phyloP scores from a whole-genome alignment of 495 filamentous ascomycete genomes.

The Recurvomyces mirabilis region DNA sequence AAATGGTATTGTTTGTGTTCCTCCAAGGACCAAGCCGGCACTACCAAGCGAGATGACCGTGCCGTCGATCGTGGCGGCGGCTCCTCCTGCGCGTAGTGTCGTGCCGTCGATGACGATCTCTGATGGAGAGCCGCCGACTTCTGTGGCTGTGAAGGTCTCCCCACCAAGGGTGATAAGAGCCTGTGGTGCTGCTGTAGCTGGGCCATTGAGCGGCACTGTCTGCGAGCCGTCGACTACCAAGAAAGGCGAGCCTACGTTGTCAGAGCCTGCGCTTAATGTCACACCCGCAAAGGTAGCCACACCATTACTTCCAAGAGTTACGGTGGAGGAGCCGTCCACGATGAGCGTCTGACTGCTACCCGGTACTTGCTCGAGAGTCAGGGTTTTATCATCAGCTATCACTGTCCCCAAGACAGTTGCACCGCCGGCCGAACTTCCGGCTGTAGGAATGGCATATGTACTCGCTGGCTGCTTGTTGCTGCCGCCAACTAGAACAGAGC shows the following conservation, averaged over 20 bases:
- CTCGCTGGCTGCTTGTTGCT: conserved; percentile 2
- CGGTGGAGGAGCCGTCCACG: neutral
- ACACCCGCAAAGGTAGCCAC: neutral
- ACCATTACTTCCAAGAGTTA: neutral
- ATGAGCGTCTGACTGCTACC: neutral
- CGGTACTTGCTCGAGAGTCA: neutral
- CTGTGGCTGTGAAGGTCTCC: no score
- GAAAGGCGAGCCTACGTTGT: neutral
- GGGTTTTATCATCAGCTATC: neutral
- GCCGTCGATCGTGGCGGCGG: no score
- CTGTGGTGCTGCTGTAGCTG: no score
- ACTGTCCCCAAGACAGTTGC: neutral
- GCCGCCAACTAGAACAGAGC: neutral
- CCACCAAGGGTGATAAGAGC: no score
- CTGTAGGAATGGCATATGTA: neutral
- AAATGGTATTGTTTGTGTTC: no score
- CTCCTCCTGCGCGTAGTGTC: no score
- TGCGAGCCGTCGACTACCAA: neutral
- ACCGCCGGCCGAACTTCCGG: neutral
- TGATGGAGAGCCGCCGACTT: no score
- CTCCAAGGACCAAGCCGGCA: no score
- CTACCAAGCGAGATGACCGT: no score
- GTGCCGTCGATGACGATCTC: no score
- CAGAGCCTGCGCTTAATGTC: neutral
- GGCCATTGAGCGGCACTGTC: no score